Evolutionary conservation across 768 basidiomycete genomes (phyloP).

Genomic region (Boletus sensibilis): DNA sequence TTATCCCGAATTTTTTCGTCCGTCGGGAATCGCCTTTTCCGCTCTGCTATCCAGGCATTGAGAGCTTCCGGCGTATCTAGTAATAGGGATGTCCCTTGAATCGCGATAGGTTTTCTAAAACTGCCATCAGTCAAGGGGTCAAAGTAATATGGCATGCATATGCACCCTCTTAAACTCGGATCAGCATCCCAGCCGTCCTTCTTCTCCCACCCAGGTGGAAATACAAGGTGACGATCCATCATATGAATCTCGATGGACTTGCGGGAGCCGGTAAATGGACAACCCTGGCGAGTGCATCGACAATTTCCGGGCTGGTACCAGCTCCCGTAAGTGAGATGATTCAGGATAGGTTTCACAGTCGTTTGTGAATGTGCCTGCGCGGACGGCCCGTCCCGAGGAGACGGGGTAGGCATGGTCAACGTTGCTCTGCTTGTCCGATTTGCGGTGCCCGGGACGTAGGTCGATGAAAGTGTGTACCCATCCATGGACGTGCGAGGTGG

Average conservation of each 20-base stretch:
- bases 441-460: slow-evolving; percentile 30
- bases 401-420: neutral
- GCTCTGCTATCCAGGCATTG: slow-evolving; percentile 83
- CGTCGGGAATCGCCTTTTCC: slow-evolving; percentile 85
- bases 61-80: slow-evolving; percentile 83
- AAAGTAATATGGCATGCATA: neutral
- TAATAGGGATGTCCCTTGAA: slow-evolving; percentile 74
- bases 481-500: slow-evolving; percentile 29
- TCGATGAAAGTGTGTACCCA: slow-evolving; percentile 41
- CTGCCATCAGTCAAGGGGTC: slow-evolving; percentile 6
- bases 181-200: slow-evolving; percentile 78
- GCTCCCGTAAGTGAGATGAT: slow-evolving; percentile 25
- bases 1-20: slow-evolving; percentile 70
- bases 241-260: slow-evolving; percentile 76
- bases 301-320: slow-evolving; percentile 65
- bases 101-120: slow-evolving; percentile 64
- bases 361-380: slow-evolving; percentile 1
- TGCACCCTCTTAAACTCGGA: slow-evolving; percentile 75
- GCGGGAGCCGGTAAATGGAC: slow-evolving; percentile 64
- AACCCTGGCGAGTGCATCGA: slow-evolving; percentile 63
- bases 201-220: slow-evolving; percentile 70
- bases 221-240: slow-evolving; percentile 90
- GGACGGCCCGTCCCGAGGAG: slow-evolving; percentile 3
- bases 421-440: neutral
- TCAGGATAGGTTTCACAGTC: slow-evolving; percentile 12